Evolutionary conservation across 176 grass and related monocot genomes (phyloP), one percentile per base, ranked within the genome.

Genomic region (Carex cristatella): DNA sequence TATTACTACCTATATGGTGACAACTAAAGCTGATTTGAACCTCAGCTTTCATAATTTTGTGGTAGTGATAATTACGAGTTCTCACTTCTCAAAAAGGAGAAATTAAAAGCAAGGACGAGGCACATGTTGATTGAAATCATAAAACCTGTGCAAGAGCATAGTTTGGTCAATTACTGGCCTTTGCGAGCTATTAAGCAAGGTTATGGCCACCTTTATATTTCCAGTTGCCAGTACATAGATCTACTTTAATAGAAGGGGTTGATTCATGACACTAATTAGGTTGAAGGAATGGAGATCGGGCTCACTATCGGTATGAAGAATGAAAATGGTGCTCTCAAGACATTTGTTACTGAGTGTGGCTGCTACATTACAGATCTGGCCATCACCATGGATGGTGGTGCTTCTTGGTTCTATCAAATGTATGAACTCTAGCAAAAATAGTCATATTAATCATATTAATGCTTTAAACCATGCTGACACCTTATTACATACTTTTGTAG

Each of bases 381-480:
- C 83, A 94, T 98, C 73, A 83, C 85, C 60, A 72, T 94, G 81
- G 86, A 89, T 81, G 95, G 95, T 58, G 95, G 91, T 78, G 87
- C 89, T 81, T 94, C 95, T 85, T 98, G 95, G 95, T 93, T 98
- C 79, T 98, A 98, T 92, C 95, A 98, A 91, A 84, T 90, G 95
- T 98, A 94, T 6, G 82, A 83, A 65, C 19, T 91, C 67, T 33
- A 4, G 64, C 2, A 51, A 85, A 11, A 5, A 76, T 53, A 30
- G 77, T 58, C 8, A 27, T 46, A 38, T 80, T 38, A 82, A 70
- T 83, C 59, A 54, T 67, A 31, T 0, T 42, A 10, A 13, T 23
- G 65, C 28, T 5, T 31, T 57, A 32, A 86, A 83, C 51, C 40
- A 69, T 51, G 18, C n/a, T 69, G 12, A 87, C 64, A 82, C 13